phyloP scores from a whole-genome alignment of 176 grass and related monocot species.

The Aechmea fasciata region DNA sequence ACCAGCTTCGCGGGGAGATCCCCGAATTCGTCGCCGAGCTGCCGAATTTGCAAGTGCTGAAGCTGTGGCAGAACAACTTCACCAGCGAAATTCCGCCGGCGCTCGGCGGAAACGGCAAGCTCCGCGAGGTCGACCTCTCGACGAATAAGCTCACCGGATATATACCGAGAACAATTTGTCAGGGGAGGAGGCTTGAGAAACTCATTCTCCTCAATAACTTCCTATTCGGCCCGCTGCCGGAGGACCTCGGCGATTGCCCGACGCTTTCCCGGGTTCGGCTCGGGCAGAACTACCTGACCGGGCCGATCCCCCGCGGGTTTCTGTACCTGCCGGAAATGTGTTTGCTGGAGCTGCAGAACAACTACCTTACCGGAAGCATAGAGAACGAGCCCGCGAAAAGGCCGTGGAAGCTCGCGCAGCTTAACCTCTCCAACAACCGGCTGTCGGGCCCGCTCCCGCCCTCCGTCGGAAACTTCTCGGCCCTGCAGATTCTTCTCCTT shows the following conservation, averaged over 20 bases:
- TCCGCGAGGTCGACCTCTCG: constrained; percentile 67
- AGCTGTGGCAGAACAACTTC: constrained; percentile 85
- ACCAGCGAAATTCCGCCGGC: constrained; percentile 41
- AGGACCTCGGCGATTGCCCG: constrained; percentile 42
- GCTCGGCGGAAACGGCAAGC: constrained; percentile 29
- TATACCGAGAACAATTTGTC: constrained; percentile 50
- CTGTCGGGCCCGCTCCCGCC: constrained; percentile 38
- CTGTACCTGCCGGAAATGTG: constrained; percentile 65
- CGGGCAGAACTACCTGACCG: constrained; percentile 60
- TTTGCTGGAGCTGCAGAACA: constrained; percentile 54
- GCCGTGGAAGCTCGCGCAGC: constrained; percentile 21
- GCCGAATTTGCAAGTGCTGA: constrained; percentile 32
- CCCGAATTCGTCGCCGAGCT: constrained; percentile 43
- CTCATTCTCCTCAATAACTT: constrained; percentile 75
- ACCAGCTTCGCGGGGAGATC: constrained; percentile 54
- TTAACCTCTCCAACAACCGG: constrained; percentile 71
- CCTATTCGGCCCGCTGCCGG: constrained; percentile 50
- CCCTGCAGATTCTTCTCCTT: constrained; percentile 56
- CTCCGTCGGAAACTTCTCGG: constrained; percentile 52
- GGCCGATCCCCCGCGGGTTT: constrained; percentile 42
- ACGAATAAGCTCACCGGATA: constrained; percentile 61
- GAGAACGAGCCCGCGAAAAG: constrained; percentile 14
- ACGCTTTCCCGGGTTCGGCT: constrained; percentile 56
- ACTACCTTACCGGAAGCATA: constrained; percentile 51
- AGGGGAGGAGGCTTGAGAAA: constrained; percentile 41